Evolutionary conservation across 179 eudicot genomes (phyloP).

Genomic region (Beta macrorhiza): DNA sequence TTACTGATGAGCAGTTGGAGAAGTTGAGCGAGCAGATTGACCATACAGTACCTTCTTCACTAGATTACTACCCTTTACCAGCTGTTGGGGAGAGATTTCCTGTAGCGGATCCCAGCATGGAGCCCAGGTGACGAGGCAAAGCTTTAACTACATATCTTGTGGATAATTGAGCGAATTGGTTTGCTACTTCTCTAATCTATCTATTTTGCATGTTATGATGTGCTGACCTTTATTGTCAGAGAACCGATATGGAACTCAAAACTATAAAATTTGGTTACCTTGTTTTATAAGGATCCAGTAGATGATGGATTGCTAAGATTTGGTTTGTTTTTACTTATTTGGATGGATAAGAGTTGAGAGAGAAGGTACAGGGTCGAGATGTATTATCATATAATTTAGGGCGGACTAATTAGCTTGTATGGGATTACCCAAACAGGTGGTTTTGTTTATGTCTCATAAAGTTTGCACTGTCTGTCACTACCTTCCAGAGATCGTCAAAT

Average conservation of each 20-base stretch:
- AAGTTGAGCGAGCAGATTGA: slow-evolving; percentile 71
- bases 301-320: neutral
- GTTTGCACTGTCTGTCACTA: neutral
- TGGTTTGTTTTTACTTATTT: neutral
- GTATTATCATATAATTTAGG: no score
- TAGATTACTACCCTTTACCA: slow-evolving; percentile 85
- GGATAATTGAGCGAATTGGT: neutral
- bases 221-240: neutral
- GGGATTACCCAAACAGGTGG: neutral
- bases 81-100: slow-evolving; percentile 91
- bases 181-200: neutral
- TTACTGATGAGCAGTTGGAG: slow-evolving; percentile 69
- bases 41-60: slow-evolving; percentile 56
- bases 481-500: neutral
- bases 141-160: neutral
- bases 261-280: neutral
- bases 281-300: neutral
- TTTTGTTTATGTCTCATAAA: neutral
- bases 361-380: no score
- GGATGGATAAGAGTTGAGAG: neutral
- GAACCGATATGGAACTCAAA: neutral
- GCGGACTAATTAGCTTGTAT: no score
- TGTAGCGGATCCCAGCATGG: slow-evolving; percentile 74
- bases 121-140: slow-evolving; percentile 53
- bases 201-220: neutral